Percentiles rank a stretch among this genome's conserved stretches.
Conservation (phyloP, 495 filamentous ascomycete species). For the Sabuloglossum arenarium region DNA sequence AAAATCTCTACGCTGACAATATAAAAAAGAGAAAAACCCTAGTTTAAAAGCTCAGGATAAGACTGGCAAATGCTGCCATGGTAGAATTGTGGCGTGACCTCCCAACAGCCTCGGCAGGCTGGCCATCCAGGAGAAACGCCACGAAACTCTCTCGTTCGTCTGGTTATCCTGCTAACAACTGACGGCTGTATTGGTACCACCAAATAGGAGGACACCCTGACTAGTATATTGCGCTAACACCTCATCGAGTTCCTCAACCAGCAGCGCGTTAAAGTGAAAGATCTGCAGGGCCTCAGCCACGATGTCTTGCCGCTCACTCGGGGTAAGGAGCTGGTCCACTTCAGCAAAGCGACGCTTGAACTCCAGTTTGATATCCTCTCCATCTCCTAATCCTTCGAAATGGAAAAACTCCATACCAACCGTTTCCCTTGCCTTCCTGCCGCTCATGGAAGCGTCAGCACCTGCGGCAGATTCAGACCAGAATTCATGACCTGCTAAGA, state of each 20-base stretch:
- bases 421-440: neutral
- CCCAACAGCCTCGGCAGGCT: too few species aligned
- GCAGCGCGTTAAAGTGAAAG: constrained; percentile 17
- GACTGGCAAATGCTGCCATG: too few species aligned
- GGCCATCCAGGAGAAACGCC: neutral
- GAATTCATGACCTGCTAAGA: constrained; percentile 22
- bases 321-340: constrained; percentile 21
- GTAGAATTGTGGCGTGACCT: too few species aligned
- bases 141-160: neutral
- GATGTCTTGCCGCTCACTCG: constrained; percentile 23
- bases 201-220: neutral
- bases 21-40: too few species aligned
- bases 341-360: constrained; percentile 20
- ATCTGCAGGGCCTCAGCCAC: constrained; percentile 24
- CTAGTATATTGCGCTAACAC: neutral
- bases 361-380: constrained; percentile 31
- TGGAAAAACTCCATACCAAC: neutral
- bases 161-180: neutral
- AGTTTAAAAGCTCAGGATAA: too few species aligned
- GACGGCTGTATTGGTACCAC: neutral
- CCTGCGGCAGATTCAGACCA: constrained; percentile 13
- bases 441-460: neutral
- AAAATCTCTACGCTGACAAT: too few species aligned
- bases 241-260: constrained; percentile 22
- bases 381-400: neutral